These are phyloP conservation scores for Boletus rubescentipes DNA, from an alignment of 768 basidiomycete genomes.

Conservation along the genomic window DNA sequence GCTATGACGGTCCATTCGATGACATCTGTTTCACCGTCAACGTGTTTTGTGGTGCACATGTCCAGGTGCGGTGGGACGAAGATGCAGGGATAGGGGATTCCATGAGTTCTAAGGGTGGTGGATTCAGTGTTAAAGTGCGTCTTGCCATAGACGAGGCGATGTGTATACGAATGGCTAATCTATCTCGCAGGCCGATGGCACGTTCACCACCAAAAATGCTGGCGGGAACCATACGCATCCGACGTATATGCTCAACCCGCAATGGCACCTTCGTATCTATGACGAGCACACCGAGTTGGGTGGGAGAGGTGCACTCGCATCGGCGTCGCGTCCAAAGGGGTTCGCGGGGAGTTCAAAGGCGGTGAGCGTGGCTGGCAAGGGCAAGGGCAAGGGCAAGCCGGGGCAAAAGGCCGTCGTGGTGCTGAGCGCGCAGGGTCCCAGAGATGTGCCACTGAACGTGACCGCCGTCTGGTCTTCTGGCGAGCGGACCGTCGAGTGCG, in stretches of 20 bases:
- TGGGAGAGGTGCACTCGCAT: neutral
- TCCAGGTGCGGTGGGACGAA: slow-evolving; percentile 49
- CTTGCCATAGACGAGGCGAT: neutral
- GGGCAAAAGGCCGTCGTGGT: slow-evolving; percentile 40
- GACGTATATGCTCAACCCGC: slow-evolving; percentile 88
- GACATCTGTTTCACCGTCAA: slow-evolving; percentile 70
- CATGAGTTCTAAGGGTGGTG: neutral
- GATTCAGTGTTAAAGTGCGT: slow-evolving; percentile 18
- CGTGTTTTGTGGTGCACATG: slow-evolving; percentile 41
- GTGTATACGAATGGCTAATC: neutral
- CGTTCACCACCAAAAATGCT: slow-evolving; percentile 65
- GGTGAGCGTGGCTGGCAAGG: slow-evolving; percentile 12
- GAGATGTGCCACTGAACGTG: slow-evolving; percentile 72
- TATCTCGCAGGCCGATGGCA: slow-evolving; percentile 51
- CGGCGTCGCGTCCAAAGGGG: neutral
- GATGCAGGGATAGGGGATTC: slow-evolving; percentile 18
- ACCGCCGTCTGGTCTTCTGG: slow-evolving; percentile 76
- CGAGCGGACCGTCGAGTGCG: slow-evolving; percentile 72
- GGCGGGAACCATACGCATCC: slow-evolving; percentile 83
- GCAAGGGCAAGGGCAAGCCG: neutral
- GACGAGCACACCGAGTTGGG: slow-evolving; percentile 25
- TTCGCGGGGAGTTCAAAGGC: neutral
- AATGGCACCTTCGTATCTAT: slow-evolving; percentile 69
- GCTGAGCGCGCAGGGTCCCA: slow-evolving; percentile 53
- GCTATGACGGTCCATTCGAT: slow-evolving; percentile 64